Percentiles rank a stretch among this genome's conserved stretches.
phyloP scores from a whole-genome alignment of 2,329 filamentous ascomycete genomes.

The Colletotrichum neosansevieriae region DNA sequence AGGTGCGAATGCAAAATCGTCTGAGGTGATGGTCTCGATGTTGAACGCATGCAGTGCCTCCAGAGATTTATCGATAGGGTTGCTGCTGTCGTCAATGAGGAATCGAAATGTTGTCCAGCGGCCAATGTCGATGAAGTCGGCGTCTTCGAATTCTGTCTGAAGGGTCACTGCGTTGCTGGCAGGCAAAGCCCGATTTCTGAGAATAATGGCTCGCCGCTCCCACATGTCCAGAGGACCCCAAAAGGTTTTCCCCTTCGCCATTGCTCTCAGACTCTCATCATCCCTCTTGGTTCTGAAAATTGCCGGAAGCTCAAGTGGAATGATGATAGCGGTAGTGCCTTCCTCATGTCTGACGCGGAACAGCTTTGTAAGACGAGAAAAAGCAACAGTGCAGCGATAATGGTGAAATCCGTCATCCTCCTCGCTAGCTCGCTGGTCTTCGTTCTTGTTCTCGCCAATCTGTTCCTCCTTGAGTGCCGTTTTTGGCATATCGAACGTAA shows the following conservation, averaged over 20 bases:
- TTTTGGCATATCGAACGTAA: conserved; percentile 51
- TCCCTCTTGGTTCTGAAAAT: conserved; percentile 33
- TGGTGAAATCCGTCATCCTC: conserved; percentile 40
- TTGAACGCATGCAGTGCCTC: conserved; percentile 79
- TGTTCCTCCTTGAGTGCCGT: neutral
- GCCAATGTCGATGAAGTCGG: conserved; percentile 62
- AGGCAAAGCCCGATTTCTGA: conserved; percentile 49
- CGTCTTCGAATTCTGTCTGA: conserved; percentile 49
- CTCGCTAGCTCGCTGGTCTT: conserved; percentile 38
- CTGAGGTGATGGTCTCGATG: conserved; percentile 61
- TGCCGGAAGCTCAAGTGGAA: conserved; percentile 27
- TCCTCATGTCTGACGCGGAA: conserved; percentile 49
- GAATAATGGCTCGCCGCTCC: conserved; percentile 62
- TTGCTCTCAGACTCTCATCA: conserved; percentile 41
- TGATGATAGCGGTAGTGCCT: neutral
- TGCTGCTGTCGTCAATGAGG: conserved; percentile 49
- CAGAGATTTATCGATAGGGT: conserved; percentile 57
- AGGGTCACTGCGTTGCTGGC: conserved; percentile 54
- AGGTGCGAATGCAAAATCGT: conserved; percentile 56
- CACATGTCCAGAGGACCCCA: conserved; percentile 61
- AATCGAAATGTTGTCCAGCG: conserved; percentile 69
- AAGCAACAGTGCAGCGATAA: conserved; percentile 59
- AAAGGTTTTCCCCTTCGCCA: conserved; percentile 21
- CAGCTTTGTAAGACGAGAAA: conserved; percentile 60
- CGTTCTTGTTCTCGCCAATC: neutral